A percentile compares a stretch with the other conserved stretches of the same genome.
These are phyloP conservation scores for Sugiyamaella americana DNA, from an alignment of 805 yeast genomes.

Conservation along the genomic window DNA sequence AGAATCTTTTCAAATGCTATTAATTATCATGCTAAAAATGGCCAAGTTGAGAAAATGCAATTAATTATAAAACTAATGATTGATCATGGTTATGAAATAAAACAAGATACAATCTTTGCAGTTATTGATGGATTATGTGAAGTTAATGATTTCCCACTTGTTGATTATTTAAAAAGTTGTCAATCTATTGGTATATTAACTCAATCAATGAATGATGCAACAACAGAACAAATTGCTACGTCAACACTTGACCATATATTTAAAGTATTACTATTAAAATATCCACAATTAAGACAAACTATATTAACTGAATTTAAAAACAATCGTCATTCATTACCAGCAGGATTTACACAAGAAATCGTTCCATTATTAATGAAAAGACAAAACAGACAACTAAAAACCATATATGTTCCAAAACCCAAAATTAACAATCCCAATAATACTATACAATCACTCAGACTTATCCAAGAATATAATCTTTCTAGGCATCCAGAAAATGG, in stretches of 20 bases:
- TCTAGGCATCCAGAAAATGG: slow-evolving; percentile 9
- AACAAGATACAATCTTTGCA: background rate
- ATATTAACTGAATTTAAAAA: background rate
- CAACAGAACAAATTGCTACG: background rate
- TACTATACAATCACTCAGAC: slow-evolving; percentile 6
- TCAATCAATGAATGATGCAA: background rate
- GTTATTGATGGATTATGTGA: background rate
- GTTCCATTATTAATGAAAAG: background rate
- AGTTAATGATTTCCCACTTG: background rate
- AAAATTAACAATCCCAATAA: background rate
- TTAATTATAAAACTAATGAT: background rate
- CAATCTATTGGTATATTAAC: background rate
- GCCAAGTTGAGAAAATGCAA: background rate
- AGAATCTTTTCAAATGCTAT: slow-evolving; percentile 1
- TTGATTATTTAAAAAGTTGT: background rate
- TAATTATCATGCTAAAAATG: background rate
- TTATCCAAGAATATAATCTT: slow-evolving; percentile 5
- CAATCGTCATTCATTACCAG: background rate
- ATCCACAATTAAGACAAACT: background rate
- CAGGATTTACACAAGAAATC: background rate
- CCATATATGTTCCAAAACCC: background rate
- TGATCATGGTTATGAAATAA: background rate
- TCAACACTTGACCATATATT: background rate
- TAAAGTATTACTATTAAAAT: too few species aligned
- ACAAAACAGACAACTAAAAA: background rate